Evolutionary conservation across 805 yeast species (phyloP).

Genomic region (Barnettozyma wickerhamii): DNA sequence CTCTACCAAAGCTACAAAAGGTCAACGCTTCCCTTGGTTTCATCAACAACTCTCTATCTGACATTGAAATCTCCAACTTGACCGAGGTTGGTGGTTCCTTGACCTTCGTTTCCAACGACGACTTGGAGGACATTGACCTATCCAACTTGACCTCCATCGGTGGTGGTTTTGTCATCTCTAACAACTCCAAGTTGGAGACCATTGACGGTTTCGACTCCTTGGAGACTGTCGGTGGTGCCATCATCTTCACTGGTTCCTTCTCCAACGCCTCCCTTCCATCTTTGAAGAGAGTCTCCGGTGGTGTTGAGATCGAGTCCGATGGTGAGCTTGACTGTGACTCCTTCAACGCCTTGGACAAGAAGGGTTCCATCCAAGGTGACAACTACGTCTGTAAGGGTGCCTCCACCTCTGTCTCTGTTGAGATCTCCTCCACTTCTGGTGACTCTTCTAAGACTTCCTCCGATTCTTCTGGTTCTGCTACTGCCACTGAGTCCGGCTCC

Average conservation of each 20-base stretch:
- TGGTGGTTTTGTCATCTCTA: constrained; percentile 90
- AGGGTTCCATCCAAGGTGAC: constrained; percentile 90
- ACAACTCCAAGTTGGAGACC: constrained; percentile 68
- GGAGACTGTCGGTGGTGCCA: constrained; percentile 82
- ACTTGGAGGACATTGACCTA: constrained; percentile 66
- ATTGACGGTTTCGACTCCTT: constrained; percentile 74
- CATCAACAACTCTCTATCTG: constrained; percentile 62
- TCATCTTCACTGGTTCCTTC: constrained; percentile 75
- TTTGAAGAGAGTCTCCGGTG: constrained; percentile 84
- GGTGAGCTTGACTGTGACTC: constrained; percentile 79
- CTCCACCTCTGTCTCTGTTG: constrained; percentile 43
- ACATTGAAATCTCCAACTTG: constrained; percentile 51
- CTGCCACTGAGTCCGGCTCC: constrained; percentile 14
- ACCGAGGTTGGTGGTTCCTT: constrained; percentile 74
- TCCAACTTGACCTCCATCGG: constrained; percentile 67
- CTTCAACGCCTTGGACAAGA: constrained; percentile 65
- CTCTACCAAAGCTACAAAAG: constrained; percentile 59
- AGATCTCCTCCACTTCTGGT: constrained; percentile 28
- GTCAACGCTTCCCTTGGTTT: constrained; percentile 84
- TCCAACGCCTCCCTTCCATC: constrained; percentile 71
- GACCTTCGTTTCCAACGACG: constrained; percentile 66
- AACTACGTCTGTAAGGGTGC: constrained; percentile 72
- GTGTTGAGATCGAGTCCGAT: constrained; percentile 73
- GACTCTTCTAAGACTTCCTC: constrained; percentile 15
- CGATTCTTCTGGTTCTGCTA: constrained; percentile 19